Conservation (phyloP, 306 rosid genomes). For the Cucurbita maxima region DNA sequence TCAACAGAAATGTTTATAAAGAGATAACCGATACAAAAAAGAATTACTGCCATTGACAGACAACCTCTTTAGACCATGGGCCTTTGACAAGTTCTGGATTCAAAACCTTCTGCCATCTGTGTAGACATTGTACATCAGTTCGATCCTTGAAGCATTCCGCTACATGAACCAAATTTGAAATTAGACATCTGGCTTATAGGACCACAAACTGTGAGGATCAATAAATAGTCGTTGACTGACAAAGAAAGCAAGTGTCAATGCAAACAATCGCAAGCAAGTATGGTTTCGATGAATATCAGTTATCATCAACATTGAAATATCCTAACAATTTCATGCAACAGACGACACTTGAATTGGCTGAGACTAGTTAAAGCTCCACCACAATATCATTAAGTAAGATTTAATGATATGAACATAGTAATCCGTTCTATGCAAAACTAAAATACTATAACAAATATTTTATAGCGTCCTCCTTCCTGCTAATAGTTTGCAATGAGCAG, state of each 20-base stretch:
- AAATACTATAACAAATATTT: not conserved
- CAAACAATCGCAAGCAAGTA: not conserved
- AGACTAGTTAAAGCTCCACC: not conserved
- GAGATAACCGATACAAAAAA: not conserved
- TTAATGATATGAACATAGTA: not conserved
- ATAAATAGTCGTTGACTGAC: not conserved
- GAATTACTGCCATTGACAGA: constrained; percentile 6
- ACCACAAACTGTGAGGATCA: not conserved
- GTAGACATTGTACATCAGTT: constrained; percentile 96
- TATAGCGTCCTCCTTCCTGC: not conserved
- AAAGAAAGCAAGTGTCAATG: not conserved
- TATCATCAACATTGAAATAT: not conserved
- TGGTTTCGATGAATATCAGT: not conserved
- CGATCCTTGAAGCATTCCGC: constrained; percentile 99
- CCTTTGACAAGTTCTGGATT: constrained; percentile 98
- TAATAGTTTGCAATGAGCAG: not conserved
- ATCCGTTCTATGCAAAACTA: not conserved
- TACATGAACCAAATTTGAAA: constrained; percentile 26
- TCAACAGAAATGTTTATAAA: not conserved
- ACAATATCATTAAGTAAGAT: not conserved
- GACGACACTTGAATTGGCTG: not conserved
- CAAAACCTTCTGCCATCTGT: constrained; percentile 98
- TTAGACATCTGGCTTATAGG: constrained; percentile 9
- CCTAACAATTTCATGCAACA: not conserved
- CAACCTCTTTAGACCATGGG: constrained; percentile 99